Evolutionary conservation across 768 basidiomycete species (phyloP), one percentile per base, ranked within the genome.

Genomic region (Podaxis rugospora): DNA sequence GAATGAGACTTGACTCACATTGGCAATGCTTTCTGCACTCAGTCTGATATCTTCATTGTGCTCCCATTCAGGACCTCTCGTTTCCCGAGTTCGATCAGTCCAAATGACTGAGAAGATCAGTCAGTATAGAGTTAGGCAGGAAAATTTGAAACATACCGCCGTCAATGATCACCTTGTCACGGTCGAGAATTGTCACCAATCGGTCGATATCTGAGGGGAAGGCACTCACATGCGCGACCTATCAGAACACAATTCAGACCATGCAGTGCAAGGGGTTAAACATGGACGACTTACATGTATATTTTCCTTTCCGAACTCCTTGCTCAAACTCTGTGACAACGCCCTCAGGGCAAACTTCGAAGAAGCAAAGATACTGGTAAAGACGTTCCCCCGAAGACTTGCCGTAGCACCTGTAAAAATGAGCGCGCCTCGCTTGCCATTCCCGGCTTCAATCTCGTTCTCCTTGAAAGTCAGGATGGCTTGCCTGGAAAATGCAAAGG

Each of bases 341-440:
- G 84, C 84, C 44, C 89, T 75, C 37, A 83, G 25, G 2, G 81
- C 89, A 53, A 81, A 82, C 67, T 90, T 90, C 0, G 81, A 82
- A 1, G 86, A 81, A 5, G 89, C 77, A 66, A 90, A 86, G 0
- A 77, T 81, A 54, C 85, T 85, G 0, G 87, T 88, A 0, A 71
- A 72, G 1, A 74, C 73, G 58, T 89, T 89, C 1, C 89, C 89
- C 57, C 89, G 75, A 16, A 81, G 60, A 54, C 83, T 78, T 3
- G 89, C 85, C 4, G 89, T 90, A 1, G 89, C 89, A 0, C 89
- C 87, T 0, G 89, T 90, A 68, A 90, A 89, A 11, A 89, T 78
- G 47, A 91, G 70, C 0, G 85, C 81, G 9, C 89, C 90, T 25
- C 79, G 76, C 67, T 83, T 82, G 6, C 86, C 84, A 18, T 70